A percentile compares a stretch with the other conserved stretches of the same genome.
phyloP scores from a whole-genome alignment of 2,329 filamentous ascomycete genomes.

The Chaetomium strumarium region DNA sequence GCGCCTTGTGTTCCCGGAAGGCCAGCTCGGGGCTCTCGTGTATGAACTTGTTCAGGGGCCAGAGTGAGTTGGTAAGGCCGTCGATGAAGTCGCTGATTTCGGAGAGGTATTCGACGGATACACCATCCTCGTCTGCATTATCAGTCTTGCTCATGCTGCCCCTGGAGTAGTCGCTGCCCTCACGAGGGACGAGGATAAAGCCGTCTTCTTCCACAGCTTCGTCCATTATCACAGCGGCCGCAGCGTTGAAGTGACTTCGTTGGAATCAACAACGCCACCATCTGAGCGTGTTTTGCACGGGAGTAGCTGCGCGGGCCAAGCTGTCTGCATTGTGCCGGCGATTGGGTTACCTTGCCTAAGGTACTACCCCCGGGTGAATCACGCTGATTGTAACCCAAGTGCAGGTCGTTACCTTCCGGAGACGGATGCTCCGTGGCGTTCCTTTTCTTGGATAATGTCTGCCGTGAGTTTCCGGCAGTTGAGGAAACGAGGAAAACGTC shows the following conservation, averaged over 20 bases:
- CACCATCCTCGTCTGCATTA: background rate
- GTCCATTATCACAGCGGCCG: background rate
- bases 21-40: conserved; percentile 6
- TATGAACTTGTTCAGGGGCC: conserved; percentile 2
- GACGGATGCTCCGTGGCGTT: background rate
- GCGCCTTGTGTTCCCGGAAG: conserved; percentile 6
- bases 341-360: background rate
- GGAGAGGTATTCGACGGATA: background rate
- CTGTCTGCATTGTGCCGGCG: background rate
- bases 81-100: background rate
- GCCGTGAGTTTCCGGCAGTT: conserved; percentile 1
- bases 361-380: background rate
- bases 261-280: too few species aligned
- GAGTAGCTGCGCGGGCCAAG: background rate
- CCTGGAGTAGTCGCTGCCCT: background rate
- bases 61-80: background rate
- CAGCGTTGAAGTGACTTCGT: background rate
- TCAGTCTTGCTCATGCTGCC: too few species aligned
- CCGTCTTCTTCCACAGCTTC: background rate
- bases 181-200: background rate
- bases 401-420: background rate
- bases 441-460: conserved; percentile 1
- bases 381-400: background rate
- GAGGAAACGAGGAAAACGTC: background rate
- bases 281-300: background rate